phyloP scores from a whole-genome alignment of 2,329 filamentous ascomycete species.

The Cercospora canescens region DNA sequence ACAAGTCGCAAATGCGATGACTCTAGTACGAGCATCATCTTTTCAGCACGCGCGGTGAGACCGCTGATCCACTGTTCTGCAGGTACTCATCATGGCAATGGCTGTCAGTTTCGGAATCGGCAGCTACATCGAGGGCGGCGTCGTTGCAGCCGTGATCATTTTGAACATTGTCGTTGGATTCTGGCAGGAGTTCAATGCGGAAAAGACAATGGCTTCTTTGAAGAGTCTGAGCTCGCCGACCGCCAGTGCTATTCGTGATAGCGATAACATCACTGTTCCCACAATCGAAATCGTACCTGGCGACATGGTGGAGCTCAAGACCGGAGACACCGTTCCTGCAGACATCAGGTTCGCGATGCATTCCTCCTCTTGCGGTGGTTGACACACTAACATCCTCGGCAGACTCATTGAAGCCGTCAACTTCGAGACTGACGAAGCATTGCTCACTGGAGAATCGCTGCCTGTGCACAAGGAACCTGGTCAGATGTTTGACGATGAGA shows the following conservation, averaged over 20 bases:
- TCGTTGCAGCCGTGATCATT: conserved; percentile 46
- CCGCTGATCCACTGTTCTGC: conserved; percentile 9
- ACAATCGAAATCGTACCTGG: conserved; percentile 48
- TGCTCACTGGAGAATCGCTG: conserved; percentile 71
- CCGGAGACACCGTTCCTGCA: conserved; percentile 51
- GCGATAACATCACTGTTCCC: conserved; percentile 40
- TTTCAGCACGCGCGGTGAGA: conserved; percentile 5
- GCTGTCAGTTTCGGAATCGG: conserved; percentile 47
- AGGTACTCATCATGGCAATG: conserved; percentile 51
- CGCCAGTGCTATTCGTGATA: conserved; percentile 47
- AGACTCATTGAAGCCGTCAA: conserved; percentile 42
- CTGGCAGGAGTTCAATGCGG: conserved; percentile 47
- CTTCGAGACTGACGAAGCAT: conserved; percentile 64
- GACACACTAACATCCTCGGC: conserved; percentile 36
- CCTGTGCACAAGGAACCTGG: conserved; percentile 66
- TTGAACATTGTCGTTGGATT: conserved; percentile 49
- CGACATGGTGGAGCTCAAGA: conserved; percentile 47
- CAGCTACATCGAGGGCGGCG: conserved; percentile 50
- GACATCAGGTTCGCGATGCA: conserved; percentile 35
- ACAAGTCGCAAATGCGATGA: conserved; percentile 76
- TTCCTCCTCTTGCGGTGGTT: neutral
- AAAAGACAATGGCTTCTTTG: conserved; percentile 51
- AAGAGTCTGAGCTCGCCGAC: conserved; percentile 48
- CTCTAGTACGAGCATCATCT: conserved; percentile 42
- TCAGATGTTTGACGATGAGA: conserved; percentile 52